Evolutionary conservation across 78 protist genomes (phyloP).

Genomic region (Dictyostelium brefeldianum): DNA sequence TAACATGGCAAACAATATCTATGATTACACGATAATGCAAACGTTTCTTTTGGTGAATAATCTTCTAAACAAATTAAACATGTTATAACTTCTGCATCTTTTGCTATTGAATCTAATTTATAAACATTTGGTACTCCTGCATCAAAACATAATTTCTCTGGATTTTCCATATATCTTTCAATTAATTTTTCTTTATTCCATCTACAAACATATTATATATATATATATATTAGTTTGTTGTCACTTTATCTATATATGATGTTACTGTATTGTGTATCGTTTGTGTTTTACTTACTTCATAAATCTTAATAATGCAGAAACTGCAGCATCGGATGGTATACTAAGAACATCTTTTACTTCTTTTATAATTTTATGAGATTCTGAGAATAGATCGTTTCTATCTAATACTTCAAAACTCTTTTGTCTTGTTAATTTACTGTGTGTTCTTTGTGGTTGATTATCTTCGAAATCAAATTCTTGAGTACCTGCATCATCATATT

Average conservation of each 20-base stretch:
- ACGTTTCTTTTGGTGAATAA: conserved; percentile 50
- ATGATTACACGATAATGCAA: conserved; percentile 82
- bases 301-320: conserved; percentile 41
- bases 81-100: not conserved
- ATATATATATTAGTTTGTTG: not conserved
- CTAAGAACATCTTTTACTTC: conserved; percentile 80
- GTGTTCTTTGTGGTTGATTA: conserved; percentile 29
- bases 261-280: not conserved
- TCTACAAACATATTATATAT: too few species aligned
- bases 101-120: conserved; percentile 28
- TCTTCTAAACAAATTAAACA: conserved; percentile 85
- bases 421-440: conserved; percentile 54
- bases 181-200: conserved; percentile 88
- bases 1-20: conserved; percentile 81
- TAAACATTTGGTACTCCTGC: conserved; percentile 80
- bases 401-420: conserved; percentile 75
- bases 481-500: conserved; percentile 46
- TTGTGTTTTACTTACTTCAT: conserved; percentile 55
- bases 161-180: conserved; percentile 81
- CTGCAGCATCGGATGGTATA: conserved; percentile 73
- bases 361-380: conserved; percentile 66
- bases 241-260: not conserved
- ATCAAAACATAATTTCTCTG: conserved; percentile 62
- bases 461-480: conserved; percentile 68
- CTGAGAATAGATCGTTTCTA: conserved; percentile 24